Conservation (phyloP, 2,329 filamentous ascomycete genomes). For the Aspergillus pseudoterreus region DNA sequence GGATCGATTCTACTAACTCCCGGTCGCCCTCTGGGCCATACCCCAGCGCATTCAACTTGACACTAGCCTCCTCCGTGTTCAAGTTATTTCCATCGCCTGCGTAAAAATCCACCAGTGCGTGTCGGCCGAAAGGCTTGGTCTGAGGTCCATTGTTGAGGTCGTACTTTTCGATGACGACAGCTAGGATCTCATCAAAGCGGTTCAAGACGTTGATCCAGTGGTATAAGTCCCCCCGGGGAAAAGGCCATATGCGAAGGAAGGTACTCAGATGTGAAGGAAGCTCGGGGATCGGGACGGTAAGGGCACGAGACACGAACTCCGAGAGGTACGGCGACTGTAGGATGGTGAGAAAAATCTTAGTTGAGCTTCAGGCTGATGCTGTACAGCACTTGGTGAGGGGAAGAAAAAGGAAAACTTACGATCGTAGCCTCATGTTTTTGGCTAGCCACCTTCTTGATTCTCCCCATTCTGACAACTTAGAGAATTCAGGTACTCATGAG, state of each 20-base stretch:
- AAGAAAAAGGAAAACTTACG: constrained; percentile 31
- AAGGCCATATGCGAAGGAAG: constrained; percentile 90
- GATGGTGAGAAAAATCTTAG: constrained; percentile 20
- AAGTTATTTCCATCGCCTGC: constrained; percentile 58
- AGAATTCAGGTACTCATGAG: constrained; percentile 39
- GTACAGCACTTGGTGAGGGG: constrained; percentile 7
- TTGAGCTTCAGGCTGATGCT: constrained; percentile 6
- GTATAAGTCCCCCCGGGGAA: constrained; percentile 91
- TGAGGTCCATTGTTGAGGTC: constrained; percentile 77
- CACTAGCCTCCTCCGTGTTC: constrained; percentile 51
- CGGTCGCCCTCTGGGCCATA: constrained; percentile 74
- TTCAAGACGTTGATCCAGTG: constrained; percentile 97
- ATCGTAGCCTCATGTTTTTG: constrained; percentile 51
- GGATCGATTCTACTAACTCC: constrained; percentile 71
- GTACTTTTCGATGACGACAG: constrained; percentile 77
- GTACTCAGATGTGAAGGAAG: constrained; percentile 71
- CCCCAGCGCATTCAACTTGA: constrained; percentile 57
- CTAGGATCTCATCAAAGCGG: constrained; percentile 84
- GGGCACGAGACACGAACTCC: constrained; percentile 71
- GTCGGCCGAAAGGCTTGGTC: constrained; percentile 63
- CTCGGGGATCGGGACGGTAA: constrained; percentile 62
- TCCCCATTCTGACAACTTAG: constrained; percentile 43
- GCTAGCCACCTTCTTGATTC: constrained; percentile 52
- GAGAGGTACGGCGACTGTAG: constrained; percentile 79
- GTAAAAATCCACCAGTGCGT: constrained; percentile 39